Conservation (phyloP, 164 flowering plant species). For the Umbellularia californica region DNA sequence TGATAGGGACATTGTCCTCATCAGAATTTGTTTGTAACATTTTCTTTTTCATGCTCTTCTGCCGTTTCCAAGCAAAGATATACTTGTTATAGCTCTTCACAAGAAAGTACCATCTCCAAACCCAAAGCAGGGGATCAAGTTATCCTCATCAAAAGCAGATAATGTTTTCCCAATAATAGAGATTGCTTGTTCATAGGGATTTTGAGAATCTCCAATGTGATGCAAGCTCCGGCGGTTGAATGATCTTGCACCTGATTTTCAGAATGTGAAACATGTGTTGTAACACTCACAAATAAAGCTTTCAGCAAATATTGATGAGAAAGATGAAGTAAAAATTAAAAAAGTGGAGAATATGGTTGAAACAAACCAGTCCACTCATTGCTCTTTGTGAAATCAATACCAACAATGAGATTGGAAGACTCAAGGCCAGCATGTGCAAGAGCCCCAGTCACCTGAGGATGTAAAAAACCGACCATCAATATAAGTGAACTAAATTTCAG, state of each 20-base stretch:
- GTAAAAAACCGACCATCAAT: background rate
- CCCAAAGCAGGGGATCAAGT: slow-evolving; percentile 56
- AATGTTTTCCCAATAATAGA: slow-evolving; percentile 48
- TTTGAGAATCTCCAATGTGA: slow-evolving; percentile 45
- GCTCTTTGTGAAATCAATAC: slow-evolving; percentile 70
- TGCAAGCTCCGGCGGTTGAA: slow-evolving; percentile 60
- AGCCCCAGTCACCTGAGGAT: slow-evolving; percentile 45
- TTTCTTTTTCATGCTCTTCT: background rate
- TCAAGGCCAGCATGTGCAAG: slow-evolving; percentile 57
- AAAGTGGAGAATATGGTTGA: background rate
- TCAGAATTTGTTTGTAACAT: background rate
- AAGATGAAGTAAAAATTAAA: background rate
- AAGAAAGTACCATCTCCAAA: slow-evolving; percentile 48
- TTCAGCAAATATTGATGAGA: background rate
- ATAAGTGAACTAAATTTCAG: background rate
- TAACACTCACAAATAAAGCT: background rate
- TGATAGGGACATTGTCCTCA: too few relatives aligned
- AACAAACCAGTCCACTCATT: slow-evolving; percentile 69
- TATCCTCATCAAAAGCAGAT: slow-evolving; percentile 52
- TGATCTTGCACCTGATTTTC: slow-evolving; percentile 46
- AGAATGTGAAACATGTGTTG: background rate
- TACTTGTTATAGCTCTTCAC: background rate
- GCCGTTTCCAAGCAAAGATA: background rate
- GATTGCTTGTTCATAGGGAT: slow-evolving; percentile 54
- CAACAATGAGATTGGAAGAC: slow-evolving; percentile 61